Conservation (phyloP, 768 basidiomycete genomes). For the Russula earlei region DNA sequence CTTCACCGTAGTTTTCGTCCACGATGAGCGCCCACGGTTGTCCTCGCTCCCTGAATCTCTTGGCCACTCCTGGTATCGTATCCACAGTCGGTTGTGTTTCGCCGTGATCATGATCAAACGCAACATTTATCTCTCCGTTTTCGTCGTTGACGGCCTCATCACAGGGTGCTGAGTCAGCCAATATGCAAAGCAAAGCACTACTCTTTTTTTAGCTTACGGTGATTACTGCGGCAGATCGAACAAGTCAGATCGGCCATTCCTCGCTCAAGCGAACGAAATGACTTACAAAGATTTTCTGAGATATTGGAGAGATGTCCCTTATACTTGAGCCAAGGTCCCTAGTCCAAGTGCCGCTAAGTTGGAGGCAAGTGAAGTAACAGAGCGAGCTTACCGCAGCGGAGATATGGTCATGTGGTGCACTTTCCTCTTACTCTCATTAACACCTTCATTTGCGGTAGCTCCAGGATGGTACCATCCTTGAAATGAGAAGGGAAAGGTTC, state of each 20-base stretch:
- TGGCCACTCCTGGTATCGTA: constrained; percentile 86
- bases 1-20: constrained; percentile 97
- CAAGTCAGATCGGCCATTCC: neutral
- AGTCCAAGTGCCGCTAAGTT: neutral
- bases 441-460: constrained; percentile 76
- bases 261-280: neutral
- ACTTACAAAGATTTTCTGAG: constrained; percentile 86
- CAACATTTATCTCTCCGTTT: constrained; percentile 85
- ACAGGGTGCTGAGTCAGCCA: neutral
- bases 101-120: constrained; percentile 63
- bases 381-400: constrained; percentile 68
- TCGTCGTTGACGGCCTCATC: constrained; percentile 86
- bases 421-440: constrained; percentile 92
- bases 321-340: constrained; percentile 99
- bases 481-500: constrained; percentile 82
- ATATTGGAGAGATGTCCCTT: constrained; percentile 96
- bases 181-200: neutral
- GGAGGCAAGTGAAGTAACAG: neutral
- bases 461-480: constrained; percentile 43
- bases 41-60: constrained; percentile 70
- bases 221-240: constrained; percentile 47
- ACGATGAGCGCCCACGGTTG: constrained; percentile 93
- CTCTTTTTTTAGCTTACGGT: constrained; percentile 44
- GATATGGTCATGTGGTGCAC: constrained; percentile 98
- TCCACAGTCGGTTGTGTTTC: constrained; percentile 40